These are phyloP conservation scores for Rhizophagus clarus DNA, from an alignment of 192 early-diverging fungal species.

Conservation along the genomic window DNA sequence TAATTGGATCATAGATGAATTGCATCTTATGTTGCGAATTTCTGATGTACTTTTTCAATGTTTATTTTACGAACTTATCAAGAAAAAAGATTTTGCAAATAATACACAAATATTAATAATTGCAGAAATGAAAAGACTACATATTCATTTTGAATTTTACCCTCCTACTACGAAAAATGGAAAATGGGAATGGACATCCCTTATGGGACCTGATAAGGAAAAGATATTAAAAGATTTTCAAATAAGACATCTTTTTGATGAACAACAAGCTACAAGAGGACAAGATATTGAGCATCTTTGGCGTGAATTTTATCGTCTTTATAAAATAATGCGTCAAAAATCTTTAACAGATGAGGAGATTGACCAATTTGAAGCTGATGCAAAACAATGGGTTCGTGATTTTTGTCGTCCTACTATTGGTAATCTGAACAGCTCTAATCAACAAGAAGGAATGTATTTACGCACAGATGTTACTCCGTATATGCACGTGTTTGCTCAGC, in stretches of 20 bases:
- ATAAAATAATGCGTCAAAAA: not conserved
- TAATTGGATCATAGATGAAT: not conserved
- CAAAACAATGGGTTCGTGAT: not conserved
- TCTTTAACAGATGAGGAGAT: not conserved
- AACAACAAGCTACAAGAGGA: not conserved
- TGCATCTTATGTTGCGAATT: constrained; percentile 6
- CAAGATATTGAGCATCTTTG: not conserved
- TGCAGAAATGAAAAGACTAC: not conserved
- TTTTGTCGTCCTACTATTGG: not conserved
- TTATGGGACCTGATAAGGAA: not conserved
- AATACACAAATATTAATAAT: not conserved
- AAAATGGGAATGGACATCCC: not conserved
- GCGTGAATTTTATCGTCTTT: not conserved
- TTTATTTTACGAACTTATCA: not conserved
- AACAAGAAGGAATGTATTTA: not conserved
- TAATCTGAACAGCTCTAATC: not conserved
- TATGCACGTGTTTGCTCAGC: constrained; percentile 5
- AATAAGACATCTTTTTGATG: not conserved
- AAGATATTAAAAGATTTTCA: constrained; percentile 11
- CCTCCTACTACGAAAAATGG: not conserved
- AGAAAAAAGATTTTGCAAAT: not conserved
- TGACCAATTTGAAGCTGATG: not conserved
- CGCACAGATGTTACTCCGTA: not conserved
- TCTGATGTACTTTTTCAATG: constrained; percentile 13
- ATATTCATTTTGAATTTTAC: constrained; percentile 5